Evolutionary conservation across 352 stramenopile species (phyloP).

Genomic region (Phytopythium cucurbitacearum): DNA sequence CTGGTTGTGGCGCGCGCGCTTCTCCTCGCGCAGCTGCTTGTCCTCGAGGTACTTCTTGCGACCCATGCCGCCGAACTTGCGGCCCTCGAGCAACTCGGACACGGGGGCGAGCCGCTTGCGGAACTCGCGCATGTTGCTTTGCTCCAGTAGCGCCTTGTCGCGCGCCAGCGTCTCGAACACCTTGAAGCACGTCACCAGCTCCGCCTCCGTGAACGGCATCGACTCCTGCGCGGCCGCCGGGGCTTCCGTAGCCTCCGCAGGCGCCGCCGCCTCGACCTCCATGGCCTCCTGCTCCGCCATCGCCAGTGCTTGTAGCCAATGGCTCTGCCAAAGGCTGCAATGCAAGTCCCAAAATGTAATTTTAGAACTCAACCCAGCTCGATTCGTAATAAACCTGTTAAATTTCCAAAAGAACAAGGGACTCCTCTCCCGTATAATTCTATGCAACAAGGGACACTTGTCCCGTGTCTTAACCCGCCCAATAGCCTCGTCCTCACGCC

Average conservation of each 20-base stretch:
- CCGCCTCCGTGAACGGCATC: constrained; percentile 72
- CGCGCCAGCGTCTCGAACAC: constrained; percentile 54
- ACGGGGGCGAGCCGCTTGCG: constrained; percentile 80
- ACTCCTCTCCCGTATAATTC: too few species aligned
- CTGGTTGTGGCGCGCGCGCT: constrained; percentile 78
- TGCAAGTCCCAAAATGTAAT: constrained; percentile 5
- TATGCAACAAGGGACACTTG: too few species aligned
- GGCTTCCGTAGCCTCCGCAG: constrained; percentile 5
- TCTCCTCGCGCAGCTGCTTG: constrained; percentile 83
- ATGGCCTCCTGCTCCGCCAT: constrained; percentile 17
- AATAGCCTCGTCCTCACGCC: neutral
- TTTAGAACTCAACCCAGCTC: neutral
- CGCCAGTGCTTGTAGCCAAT: neutral
- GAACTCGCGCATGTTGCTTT: constrained; percentile 68
- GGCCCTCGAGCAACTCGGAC: constrained; percentile 72
- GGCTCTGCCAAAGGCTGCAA: constrained; percentile 7
- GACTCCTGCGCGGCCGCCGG: constrained; percentile 17
- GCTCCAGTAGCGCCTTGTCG: constrained; percentile 54
- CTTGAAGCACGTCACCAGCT: constrained; percentile 55
- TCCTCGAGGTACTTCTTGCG: constrained; percentile 88
- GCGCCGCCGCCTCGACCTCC: constrained; percentile 20
- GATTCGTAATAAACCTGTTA: neutral
- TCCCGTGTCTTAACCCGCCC: too few species aligned
- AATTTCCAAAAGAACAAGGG: too few species aligned
- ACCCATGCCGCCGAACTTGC: constrained; percentile 79